Conservation (phyloP, 2,329 filamentous ascomycete species). For the Sporothrix pallida region DNA sequence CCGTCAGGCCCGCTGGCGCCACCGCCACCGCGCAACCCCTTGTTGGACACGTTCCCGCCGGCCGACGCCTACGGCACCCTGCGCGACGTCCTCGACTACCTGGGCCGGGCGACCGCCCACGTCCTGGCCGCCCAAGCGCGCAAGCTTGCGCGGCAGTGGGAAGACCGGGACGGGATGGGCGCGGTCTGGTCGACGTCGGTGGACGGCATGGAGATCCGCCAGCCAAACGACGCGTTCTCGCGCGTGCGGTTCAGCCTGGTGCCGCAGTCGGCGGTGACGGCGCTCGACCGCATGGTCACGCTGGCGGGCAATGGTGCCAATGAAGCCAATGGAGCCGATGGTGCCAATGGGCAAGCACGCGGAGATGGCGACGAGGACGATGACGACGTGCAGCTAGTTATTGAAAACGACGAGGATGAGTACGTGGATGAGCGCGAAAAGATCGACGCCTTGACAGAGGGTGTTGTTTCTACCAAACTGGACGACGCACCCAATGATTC, state of each 20-base stretch:
- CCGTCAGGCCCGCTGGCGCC: not conserved
- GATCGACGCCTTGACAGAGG: slow-evolving; percentile 42
- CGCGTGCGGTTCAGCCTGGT: slow-evolving; percentile 46
- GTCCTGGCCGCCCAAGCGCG: slow-evolving; percentile 47
- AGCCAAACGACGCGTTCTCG: slow-evolving; percentile 39
- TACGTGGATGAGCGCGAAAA: not conserved
- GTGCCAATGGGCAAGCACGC: not conserved
- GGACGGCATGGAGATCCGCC: slow-evolving; percentile 35
- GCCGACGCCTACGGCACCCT: slow-evolving; percentile 55
- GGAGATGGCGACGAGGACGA: no score
- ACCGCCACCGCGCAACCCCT: slow-evolving; percentile 41
- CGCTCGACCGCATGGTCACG: slow-evolving; percentile 25
- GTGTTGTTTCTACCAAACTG: slow-evolving; percentile 35
- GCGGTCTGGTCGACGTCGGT: slow-evolving; percentile 41
- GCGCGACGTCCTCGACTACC: slow-evolving; percentile 53
- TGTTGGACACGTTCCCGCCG: slow-evolving; percentile 50
- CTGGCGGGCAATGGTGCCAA: not conserved
- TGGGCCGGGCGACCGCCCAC: slow-evolving; percentile 52
- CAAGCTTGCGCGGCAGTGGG: slow-evolving; percentile 40
- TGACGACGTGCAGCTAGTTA: not conserved
- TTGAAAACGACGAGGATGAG: slow-evolving; percentile 18
- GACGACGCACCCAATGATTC: slow-evolving; percentile 45
- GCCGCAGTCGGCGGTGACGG: slow-evolving; percentile 7
- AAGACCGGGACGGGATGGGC: slow-evolving; percentile 16
- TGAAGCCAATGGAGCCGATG: not conserved